Evolutionary conservation across 495 filamentous ascomycete genomes (phyloP).

Genomic region (Daldinia concentrica): DNA sequence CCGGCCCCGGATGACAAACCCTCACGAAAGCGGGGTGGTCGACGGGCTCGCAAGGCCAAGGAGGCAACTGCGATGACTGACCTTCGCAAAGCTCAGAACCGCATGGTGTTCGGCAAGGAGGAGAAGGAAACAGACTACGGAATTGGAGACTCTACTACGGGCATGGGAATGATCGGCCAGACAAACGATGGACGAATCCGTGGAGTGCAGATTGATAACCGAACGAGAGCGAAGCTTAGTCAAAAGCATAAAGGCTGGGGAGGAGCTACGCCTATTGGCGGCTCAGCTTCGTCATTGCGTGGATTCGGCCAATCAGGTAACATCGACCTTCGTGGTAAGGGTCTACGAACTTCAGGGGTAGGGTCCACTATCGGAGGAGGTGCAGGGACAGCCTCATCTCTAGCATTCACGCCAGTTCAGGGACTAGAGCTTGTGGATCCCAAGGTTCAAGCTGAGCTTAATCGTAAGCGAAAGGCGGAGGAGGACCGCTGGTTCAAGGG

Average conservation of each 20-base stretch:
- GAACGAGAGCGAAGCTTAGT: constrained; percentile 88
- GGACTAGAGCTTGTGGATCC: constrained; percentile 96
- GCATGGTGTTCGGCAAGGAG: constrained; percentile 95
- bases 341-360: constrained; percentile 78
- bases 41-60: constrained; percentile 93
- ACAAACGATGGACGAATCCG: constrained; percentile 87
- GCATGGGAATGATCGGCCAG: constrained; percentile 94
- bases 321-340: constrained; percentile 76
- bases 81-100: constrained; percentile 93
- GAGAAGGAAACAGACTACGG: constrained; percentile 95
- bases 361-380: constrained; percentile 68
- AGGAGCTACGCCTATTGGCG: constrained; percentile 70
- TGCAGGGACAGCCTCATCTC: constrained; percentile 81
- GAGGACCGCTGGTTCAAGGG: constrained; percentile 96
- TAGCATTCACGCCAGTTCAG: constrained; percentile 94
- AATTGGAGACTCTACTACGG: constrained; percentile 82
- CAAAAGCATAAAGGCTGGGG: constrained; percentile 98
- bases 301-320: constrained; percentile 74
- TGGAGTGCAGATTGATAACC: constrained; percentile 87
- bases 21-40: constrained; percentile 88
- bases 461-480: constrained; percentile 88
- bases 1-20: constrained; percentile 97
- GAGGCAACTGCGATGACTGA: constrained; percentile 98
- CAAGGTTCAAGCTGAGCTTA: constrained; percentile 83
- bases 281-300: constrained; percentile 78